Conservation (phyloP, 2,329 filamentous ascomycete species). For the Myotisia sp. region DNA sequence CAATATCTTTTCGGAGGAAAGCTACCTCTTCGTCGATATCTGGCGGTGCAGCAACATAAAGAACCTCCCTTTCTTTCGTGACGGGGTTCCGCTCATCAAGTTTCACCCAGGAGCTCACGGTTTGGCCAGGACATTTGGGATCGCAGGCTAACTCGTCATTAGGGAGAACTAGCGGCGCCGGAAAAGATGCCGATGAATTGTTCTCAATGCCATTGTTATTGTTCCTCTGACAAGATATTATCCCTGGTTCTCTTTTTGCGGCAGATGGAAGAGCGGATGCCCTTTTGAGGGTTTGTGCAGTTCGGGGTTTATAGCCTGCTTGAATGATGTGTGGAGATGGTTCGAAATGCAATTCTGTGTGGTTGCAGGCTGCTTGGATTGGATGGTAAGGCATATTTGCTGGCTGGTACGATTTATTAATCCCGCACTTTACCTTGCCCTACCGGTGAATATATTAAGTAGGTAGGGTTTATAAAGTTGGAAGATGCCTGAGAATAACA, state of each 20-base stretch:
- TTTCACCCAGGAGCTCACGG: constrained; percentile 37
- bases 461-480: too few relatives aligned
- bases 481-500: too few relatives aligned
- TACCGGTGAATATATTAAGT: too few relatives aligned
- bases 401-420: too few relatives aligned
- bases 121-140: constrained; percentile 39
- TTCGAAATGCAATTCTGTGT: background rate
- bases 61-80: constrained; percentile 30
- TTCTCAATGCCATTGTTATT: constrained; percentile 7
- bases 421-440: too few relatives aligned
- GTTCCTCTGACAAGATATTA: constrained; percentile 5
- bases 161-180: constrained; percentile 46
- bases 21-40: constrained; percentile 22
- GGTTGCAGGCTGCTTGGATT: background rate
- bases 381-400: too few relatives aligned
- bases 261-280: constrained; percentile 9
- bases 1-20: constrained; percentile 33
- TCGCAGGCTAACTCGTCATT: constrained; percentile 45
- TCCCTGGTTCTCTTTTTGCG: constrained; percentile 2
- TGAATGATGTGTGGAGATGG: constrained; percentile 23
- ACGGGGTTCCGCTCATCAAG: constrained; percentile 37
- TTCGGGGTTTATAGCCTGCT: constrained; percentile 21
- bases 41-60: constrained; percentile 43
- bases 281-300: constrained; percentile 15
- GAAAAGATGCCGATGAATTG: constrained; percentile 30